These are phyloP conservation scores for Aspergillus cavernicola DNA, from an alignment of 495 filamentous ascomycete species.

Conservation along the genomic window DNA sequence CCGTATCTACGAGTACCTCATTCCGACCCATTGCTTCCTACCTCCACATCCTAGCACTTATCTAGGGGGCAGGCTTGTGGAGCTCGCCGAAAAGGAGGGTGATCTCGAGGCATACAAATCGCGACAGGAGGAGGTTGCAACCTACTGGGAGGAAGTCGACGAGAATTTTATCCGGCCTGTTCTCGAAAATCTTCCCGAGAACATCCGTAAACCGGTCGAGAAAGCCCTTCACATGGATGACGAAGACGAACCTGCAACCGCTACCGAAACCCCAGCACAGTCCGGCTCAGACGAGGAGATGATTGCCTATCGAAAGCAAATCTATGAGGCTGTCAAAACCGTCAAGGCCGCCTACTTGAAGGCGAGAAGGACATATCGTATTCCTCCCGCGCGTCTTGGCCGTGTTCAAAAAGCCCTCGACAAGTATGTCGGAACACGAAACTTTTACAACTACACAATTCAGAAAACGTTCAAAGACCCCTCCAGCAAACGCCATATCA, in stretches of 20 bases:
- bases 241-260: slow-evolving; percentile 13
- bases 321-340: slow-evolving; percentile 63
- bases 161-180: slow-evolving; percentile 72
- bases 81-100: slow-evolving; percentile 66
- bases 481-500: slow-evolving; percentile 82
- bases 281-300: slow-evolving; percentile 6
- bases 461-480: slow-evolving; percentile 76
- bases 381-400: slow-evolving; percentile 62
- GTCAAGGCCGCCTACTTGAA: slow-evolving; percentile 73
- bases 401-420: slow-evolving; percentile 68
- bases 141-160: slow-evolving; percentile 78
- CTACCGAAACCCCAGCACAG: slow-evolving; percentile 10
- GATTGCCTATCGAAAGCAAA: slow-evolving; percentile 25
- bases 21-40: slow-evolving; percentile 85
- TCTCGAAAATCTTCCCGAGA: slow-evolving; percentile 51
- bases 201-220: slow-evolving; percentile 37
- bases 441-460: slow-evolving; percentile 96
- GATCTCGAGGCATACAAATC: slow-evolving; percentile 61
- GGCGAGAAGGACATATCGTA: slow-evolving; percentile 78
- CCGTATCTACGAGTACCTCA: slow-evolving; percentile 91
- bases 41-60: slow-evolving; percentile 87
- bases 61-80: slow-evolving; percentile 71
- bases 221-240: slow-evolving; percentile 34
- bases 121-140: slow-evolving; percentile 70
- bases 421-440: slow-evolving; percentile 74